Base-by-base conservation (phyloP, 176 grass and related monocot species). In the Lolium perenne region DNA sequence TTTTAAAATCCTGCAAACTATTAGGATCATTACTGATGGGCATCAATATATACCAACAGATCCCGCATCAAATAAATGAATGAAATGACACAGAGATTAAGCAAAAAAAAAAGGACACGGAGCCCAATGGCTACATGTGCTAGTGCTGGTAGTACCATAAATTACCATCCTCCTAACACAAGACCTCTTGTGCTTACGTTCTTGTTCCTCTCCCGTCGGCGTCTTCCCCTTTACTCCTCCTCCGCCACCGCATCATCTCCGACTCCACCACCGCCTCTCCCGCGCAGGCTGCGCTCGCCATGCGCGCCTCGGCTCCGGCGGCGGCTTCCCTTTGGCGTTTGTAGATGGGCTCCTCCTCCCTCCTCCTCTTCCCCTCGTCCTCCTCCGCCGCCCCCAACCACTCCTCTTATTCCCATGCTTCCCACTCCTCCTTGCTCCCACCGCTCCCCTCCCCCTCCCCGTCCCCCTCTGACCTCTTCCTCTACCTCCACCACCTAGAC, bases 281-380 rank as follows among this genome's bases (percentile, higher is more conserved):
- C 43, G 10, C 71, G 21, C 29, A 29, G 29, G 29, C 38, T 70
- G 41, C 67, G 74, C 58, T 48, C 66, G 87, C 79, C 89, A 94
- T 94, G 89, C 92, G 60, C 73, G 73, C 86, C 71, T 50, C 46
- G 73, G 47, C 73, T 13, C 5, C 43, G 89, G 89, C 92, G 23
- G 48, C 73, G 48, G 47, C 59, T 91, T 91, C 71, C 69, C 40
- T 9, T 94, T 94, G 92, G 90, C 88, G 88, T 91, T 89, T 94
- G 15, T 91, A 90, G 92, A 94, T 94, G 92, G 89, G 88, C 87
- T 94, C 92, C 79, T 94, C 92, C 84, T 91, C 92, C 60, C 87
- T 87, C 15, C 88, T 91, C 85, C 87, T 94, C 83, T 91, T 94
- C 80, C 90, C 90, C 77, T 90, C 90, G 77, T 83, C 90, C 26